Evolutionary conservation across 2,329 filamentous ascomycete species (phyloP).

Genomic region (Fusarium udum): DNA sequence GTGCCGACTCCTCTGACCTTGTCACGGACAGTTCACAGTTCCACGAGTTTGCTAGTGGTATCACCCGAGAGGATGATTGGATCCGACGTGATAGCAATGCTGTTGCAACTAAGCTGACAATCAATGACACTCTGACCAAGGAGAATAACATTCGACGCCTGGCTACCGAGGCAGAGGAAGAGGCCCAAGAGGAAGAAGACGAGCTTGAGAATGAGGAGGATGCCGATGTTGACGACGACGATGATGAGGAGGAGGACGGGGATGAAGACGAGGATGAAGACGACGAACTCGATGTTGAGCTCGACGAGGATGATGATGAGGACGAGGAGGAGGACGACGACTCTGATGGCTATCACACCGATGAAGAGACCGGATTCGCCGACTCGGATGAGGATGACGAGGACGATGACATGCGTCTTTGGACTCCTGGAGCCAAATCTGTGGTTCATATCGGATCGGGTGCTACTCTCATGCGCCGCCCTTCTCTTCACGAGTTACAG

Average conservation of each 20-base stretch:
- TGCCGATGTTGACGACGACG: slow-evolving; percentile 80
- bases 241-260: slow-evolving; percentile 60
- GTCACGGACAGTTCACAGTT: slow-evolving; percentile 71
- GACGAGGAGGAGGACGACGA: slow-evolving; percentile 66
- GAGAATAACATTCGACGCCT: slow-evolving; percentile 88
- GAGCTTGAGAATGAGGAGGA: slow-evolving; percentile 79
- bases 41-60: slow-evolving; percentile 90
- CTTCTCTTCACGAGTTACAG: slow-evolving; percentile 57
- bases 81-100: slow-evolving; percentile 74
- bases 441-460: slow-evolving; percentile 50
- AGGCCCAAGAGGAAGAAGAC: slow-evolving; percentile 79
- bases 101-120: slow-evolving; percentile 77
- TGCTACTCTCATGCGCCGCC: slow-evolving; percentile 46
- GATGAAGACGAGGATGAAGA: slow-evolving; percentile 59
- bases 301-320: slow-evolving; percentile 59
- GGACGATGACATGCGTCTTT: slow-evolving; percentile 71
- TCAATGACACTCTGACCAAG: slow-evolving; percentile 88
- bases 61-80: slow-evolving; percentile 89
- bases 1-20: slow-evolving; percentile 60
- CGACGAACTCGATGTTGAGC: slow-evolving; percentile 60
- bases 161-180: slow-evolving; percentile 90
- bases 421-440: slow-evolving; percentile 59
- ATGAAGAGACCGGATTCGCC: slow-evolving; percentile 74
- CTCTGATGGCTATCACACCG: slow-evolving; percentile 78
- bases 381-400: slow-evolving; percentile 74